Evolutionary conservation across 2,329 filamentous ascomycete genomes (phyloP), one percentile per base, ranked within the genome.

Genomic region (Pseudogymnoascus sp.): DNA sequence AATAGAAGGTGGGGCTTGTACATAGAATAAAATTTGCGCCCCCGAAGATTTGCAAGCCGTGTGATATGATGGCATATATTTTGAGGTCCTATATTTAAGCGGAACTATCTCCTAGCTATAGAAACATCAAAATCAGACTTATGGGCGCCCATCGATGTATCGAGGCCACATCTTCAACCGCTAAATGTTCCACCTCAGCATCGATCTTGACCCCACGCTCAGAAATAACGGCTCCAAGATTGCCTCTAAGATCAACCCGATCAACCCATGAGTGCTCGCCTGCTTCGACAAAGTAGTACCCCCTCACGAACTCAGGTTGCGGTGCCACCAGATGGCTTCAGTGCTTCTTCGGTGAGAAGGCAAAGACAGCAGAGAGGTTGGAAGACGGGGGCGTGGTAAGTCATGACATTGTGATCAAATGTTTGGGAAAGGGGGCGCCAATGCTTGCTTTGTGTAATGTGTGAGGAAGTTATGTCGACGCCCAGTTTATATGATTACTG

Each of bases 271-370:
- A 38, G 54, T 57, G 77, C 60, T 80, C 76, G 1, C 80, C 81
- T 59, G 77, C 79, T 68, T 85, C 82, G 4, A 77, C 74, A 41
- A 85, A 78, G 68, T 83, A 85, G 67, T 83, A 84, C 6, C 78
- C 78, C 81, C 39, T 80, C 71, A 0, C 69, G 66, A 11, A 79
- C 80, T 82, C 82, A 85, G 9, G 72, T 65, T 4, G 73, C 74
- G 8, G 70, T 64, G 6, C 74, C 72, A 14, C 71, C 70, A 47
- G 69, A 69, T 3, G 73, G 72, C 22, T 50, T 50, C 14, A 78
- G 70, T 2, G 82, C 82, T 18, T 78, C 77, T 37, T 82, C 76
- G 1, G 80, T 75, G 0, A 86, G 75, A 9, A 74, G 69, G 3
- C 80, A 64, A 78, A 85, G 1, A 83, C 64, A 12, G 77, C 70